These are phyloP conservation scores for Xylariaceae sp. DNA, from an alignment of 2,329 filamentous ascomycete genomes.

Conservation along the genomic window DNA sequence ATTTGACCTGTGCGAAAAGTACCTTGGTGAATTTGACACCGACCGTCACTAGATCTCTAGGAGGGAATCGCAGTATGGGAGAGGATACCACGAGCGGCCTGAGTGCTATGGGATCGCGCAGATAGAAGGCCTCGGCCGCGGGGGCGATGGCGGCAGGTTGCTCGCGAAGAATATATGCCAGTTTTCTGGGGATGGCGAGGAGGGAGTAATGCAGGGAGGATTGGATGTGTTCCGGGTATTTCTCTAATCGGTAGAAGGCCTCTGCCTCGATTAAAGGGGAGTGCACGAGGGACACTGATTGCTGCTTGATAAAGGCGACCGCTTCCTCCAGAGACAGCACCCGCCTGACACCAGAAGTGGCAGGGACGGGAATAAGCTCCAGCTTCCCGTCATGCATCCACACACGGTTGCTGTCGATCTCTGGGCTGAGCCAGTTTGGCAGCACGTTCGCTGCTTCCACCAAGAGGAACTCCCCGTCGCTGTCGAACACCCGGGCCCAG, in stretches of 20 bases:
- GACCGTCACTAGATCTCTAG: slow-evolving; percentile 71
- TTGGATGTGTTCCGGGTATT: slow-evolving; percentile 72
- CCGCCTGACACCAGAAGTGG: slow-evolving; percentile 32
- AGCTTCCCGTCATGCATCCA: slow-evolving; percentile 82
- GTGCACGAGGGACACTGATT: slow-evolving; percentile 57
- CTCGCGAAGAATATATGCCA: slow-evolving; percentile 73
- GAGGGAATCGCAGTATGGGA: slow-evolving; percentile 58
- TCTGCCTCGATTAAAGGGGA: slow-evolving; percentile 75
- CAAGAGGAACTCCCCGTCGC: slow-evolving; percentile 90
- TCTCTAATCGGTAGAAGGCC: slow-evolving; percentile 81
- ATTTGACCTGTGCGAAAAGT: slow-evolving; percentile 83
- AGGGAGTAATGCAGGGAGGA: slow-evolving; percentile 71
- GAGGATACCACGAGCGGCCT: slow-evolving; percentile 58
- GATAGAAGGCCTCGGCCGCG: slow-evolving; percentile 86
- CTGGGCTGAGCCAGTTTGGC: slow-evolving; percentile 86
- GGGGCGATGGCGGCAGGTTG: slow-evolving; percentile 73
- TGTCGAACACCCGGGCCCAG: slow-evolving; percentile 80
- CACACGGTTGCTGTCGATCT: slow-evolving; percentile 78
- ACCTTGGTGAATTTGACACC: slow-evolving; percentile 82
- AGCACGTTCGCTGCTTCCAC: slow-evolving; percentile 87
- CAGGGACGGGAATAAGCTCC: slow-evolving; percentile 60
- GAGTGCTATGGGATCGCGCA: slow-evolving; percentile 74
- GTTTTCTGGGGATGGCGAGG: slow-evolving; percentile 70
- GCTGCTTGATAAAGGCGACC: slow-evolving; percentile 51
- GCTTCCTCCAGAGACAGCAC: slow-evolving; percentile 61